Evolutionary conservation across 805 yeast species (phyloP), one percentile per base, ranked within the genome.

Genomic region (Candida loeiensis): DNA sequence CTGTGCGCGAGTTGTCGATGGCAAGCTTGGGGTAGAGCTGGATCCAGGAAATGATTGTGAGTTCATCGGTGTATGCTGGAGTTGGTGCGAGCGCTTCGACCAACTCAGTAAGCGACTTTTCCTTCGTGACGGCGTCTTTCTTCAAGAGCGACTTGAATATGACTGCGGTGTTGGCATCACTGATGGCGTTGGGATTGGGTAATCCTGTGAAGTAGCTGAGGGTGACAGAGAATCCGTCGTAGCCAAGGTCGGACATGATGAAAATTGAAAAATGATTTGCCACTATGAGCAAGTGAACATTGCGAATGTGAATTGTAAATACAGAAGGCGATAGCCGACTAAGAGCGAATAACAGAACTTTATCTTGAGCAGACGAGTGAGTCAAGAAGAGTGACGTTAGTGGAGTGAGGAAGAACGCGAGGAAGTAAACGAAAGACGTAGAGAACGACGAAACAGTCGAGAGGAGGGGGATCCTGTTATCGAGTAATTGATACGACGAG

Each of bases 91-190:
- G 50, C 21, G 83, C 55, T 6, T 45, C 45, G 22, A 55, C 41
- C 33, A 68, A 52, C 30, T 85, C 95, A 4, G 48, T 55, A 18
- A 88, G 64, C 1, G 93, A 88, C 55, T 82, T 85, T 50, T 87
- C 95, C 54, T 81, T 85, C 0, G 98, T 91, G n/a, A 79, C 80
- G 5, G 82, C 74, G 53, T 89, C 95, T 54, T 84, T 77, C 59
- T 89, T 90, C 56, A 83, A 56, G 36, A 90, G 59, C 7, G 85
- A 77, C 55, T 85, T 89, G 67, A 89, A 83, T n/a, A 80, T 66
- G 8, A 89, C 65, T 31, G 75, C 74, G 9, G 64, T 49, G 34
- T 73, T 73, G 6, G 85, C 77, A 35, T 59, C 58, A 9, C 42
- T 25, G 18, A 69, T 44, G 4, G 37, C 31, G 11, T 56, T 50